Evolutionary conservation across 148 eudicot genomes (phyloP), one percentile per base, ranked within the genome.

Genomic region (Silene uniflora): DNA sequence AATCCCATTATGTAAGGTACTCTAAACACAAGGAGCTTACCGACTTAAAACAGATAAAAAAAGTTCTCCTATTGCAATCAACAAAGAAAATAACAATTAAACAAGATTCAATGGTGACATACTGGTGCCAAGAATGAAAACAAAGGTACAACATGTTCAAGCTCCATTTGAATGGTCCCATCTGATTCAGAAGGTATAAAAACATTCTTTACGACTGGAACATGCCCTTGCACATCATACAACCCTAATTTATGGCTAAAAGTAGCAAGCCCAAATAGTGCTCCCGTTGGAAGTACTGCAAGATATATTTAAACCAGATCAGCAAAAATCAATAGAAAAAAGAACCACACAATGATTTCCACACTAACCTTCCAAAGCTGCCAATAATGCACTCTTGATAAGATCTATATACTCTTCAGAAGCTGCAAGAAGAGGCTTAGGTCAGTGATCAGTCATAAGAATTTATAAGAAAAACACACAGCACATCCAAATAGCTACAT

Each of bases 391-490:
- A 87, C 97, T 94, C 87, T 91, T 94, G 61, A 87, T 90, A 60
- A 94, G 97, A 80, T 94, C 98, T 84, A 91, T 69, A 82, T 91
- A 94, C 84, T 94, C 98, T 81, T 94, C 98, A 4, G 98, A 90
- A 76, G 98, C 98, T 94, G 89, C 84, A 84, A 12, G 42, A 68
- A 52, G 64, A 11, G 67, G 63, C n/a, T 62, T 49, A 44, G 14
- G 11, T 73, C 73, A 81, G 56, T 21, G 25, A 60, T 23, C 52
- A 7, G 54, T n/a, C n/a, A n/a, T n/a, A n/a, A 27, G 61, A 60
- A 17, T 56, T 23, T 10, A 61, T 7, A 63, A 17, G 3, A 22
- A 35, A 24, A 4, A 23, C 19, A 24, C 42, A 52, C 16, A 55
- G 2, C 24, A 49, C 6, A 11, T 25, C 61, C 3, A 58, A 10